Evolutionary conservation across 352 stramenopile species (phyloP), one percentile per base, ranked within the genome.

Genomic region (Thalassiosira ordinaria): DNA sequence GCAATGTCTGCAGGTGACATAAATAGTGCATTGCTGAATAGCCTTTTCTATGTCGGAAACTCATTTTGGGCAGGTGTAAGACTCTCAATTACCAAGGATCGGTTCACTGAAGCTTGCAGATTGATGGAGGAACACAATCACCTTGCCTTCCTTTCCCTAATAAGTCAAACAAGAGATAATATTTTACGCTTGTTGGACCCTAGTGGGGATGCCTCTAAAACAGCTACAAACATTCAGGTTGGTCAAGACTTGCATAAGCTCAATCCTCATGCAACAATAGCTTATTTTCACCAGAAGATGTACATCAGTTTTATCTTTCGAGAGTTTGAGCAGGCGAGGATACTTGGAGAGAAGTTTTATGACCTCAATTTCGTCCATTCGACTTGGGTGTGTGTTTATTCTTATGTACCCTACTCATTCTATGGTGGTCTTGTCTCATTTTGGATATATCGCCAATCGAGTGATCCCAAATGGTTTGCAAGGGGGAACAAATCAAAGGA

Each of bases 1-100:
- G 52, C 71, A 22, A 69, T 80, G 52, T 31, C 52, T 55, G 55
- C 44, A 37, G 71, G 71, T n/a, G 71, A 80, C 27, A 66, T 70
- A 9, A 20, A 27, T 22, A 44, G n/a, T 37, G 70, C 70, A 53
- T 66, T 74, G 44, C 29, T 56, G 1, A 74, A 53, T 55, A 53
- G 16, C 16, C 8, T 44, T 26, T 56, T 56, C 16, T 64, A 64
- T 46, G 27, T 16, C 22, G 7, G n/a, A 27, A 18, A 7, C 9
- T 39, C 14, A 5, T 57, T 55, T 41, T 80, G 61, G 61, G 3
- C 11, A 4, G 44, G 41, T 26, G 33, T 20, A 20, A 70, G 70
- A 44, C 56, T 78, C 11, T 26, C 44, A 27, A 31, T 57, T 41
- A 33, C 22, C 39, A 47, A 44, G 20, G 29, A 63, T 1, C 41